Conservation (phyloP, 129 eudicot genomes). For the Chrysanthemum seticuspe region DNA sequence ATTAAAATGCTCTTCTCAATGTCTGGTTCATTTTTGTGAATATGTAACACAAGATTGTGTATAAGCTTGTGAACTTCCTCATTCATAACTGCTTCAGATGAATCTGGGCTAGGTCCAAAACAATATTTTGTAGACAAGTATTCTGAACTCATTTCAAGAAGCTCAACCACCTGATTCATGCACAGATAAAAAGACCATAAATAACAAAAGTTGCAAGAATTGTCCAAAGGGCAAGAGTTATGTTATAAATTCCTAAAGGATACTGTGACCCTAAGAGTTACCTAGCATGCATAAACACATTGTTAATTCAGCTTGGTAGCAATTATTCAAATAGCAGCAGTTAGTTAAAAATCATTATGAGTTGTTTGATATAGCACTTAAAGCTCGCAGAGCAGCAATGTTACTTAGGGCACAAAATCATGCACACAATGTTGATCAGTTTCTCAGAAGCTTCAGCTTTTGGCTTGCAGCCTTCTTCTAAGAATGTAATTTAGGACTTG, state of each 20-base stretch:
- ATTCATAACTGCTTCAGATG: constrained; percentile 48
- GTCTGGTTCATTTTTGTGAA: constrained; percentile 84
- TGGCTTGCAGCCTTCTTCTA: constrained; percentile 1
- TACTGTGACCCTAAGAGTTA: constrained; percentile 1
- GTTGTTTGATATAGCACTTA: too few species aligned
- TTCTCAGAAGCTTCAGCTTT: background rate
- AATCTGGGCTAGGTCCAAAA: constrained; percentile 57
- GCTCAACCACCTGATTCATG: constrained; percentile 55
- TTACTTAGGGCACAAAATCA: background rate
- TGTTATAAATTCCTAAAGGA: background rate
- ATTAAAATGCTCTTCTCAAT: constrained; percentile 90
- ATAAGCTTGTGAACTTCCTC: constrained; percentile 71
- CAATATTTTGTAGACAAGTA: constrained; percentile 52
- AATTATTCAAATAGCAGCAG: background rate
- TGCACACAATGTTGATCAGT: too few species aligned
- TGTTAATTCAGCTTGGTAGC: constrained; percentile 14
- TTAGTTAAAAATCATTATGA: background rate
- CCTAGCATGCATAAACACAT: constrained; percentile 9
- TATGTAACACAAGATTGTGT: constrained; percentile 73
- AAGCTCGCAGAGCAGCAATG: too few species aligned
- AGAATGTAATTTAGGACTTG: background rate
- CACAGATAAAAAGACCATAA: constrained; percentile 2
- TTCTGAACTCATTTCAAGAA: constrained; percentile 63
- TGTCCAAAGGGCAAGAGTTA: constrained; percentile 1
- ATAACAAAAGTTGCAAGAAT: constrained; percentile 14